Evolutionary conservation across 2,329 filamentous ascomycete species (phyloP).

Genomic region (Verruconis gallopava): DNA sequence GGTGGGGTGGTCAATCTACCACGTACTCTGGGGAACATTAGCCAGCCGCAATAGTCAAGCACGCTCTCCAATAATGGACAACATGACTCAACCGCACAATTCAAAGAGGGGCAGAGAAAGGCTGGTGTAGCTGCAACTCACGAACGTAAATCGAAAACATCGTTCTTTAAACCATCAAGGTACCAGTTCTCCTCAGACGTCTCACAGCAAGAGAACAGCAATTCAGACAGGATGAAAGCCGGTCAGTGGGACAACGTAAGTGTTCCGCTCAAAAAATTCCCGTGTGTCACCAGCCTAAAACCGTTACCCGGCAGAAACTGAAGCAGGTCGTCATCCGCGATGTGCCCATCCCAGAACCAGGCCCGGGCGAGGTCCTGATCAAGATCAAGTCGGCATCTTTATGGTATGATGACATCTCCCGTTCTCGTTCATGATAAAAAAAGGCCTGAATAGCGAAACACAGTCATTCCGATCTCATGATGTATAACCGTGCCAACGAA

Average conservation of each 20-base stretch:
- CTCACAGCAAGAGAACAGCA: too few species aligned
- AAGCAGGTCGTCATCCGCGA: conserved; percentile 28
- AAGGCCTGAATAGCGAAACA: conserved; percentile 17
- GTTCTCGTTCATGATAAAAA: conserved; percentile 13
- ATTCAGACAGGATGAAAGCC: conserved; percentile 20
- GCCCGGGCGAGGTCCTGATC: conserved; percentile 28
- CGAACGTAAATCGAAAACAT: too few species aligned
- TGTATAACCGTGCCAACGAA: conserved; percentile 17
- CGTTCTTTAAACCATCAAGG: too few species aligned
- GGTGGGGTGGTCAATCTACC: too few species aligned
- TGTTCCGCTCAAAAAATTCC: neutral
- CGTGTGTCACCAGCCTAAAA: neutral
- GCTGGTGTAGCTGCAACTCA: too few species aligned
- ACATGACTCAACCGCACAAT: neutral
- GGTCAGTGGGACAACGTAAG: conserved; percentile 20
- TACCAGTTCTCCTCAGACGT: too few species aligned
- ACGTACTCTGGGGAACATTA: too few species aligned
- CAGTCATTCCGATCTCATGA: conserved; percentile 28
- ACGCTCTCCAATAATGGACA: neutral
- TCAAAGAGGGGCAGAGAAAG: neutral
- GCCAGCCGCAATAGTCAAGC: too few species aligned
- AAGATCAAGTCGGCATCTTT: conserved; percentile 27
- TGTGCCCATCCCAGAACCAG: conserved; percentile 31
- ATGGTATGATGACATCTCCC: neutral
- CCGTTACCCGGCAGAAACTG: conserved; percentile 12